phyloP scores from a whole-genome alignment of 306 rosid species.

The Castanea sativa region DNA sequence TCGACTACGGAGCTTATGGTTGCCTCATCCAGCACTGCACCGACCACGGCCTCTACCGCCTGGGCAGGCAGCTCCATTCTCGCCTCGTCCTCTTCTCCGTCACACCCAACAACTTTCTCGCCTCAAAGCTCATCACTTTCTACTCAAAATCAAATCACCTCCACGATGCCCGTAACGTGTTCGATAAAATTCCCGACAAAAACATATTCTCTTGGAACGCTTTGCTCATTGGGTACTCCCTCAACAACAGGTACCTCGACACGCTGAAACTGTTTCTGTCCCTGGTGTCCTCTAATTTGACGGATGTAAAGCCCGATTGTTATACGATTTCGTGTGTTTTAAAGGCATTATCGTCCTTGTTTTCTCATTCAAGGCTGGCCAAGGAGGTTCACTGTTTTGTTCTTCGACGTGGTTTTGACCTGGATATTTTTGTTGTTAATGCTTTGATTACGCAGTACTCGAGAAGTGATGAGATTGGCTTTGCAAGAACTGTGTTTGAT shows the following conservation, averaged over 20 bases:
- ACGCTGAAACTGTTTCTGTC: conserved; percentile 50
- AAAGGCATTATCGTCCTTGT: conserved; percentile 54
- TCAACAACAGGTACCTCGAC: conserved; percentile 42
- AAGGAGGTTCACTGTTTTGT: conserved; percentile 58
- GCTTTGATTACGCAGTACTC: conserved; percentile 64
- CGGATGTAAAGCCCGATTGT: conserved; percentile 40
- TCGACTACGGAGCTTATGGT: conserved; percentile 62
- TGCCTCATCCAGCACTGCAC: conserved; percentile 61
- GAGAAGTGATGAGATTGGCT: conserved; percentile 50
- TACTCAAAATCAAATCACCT: conserved; percentile 48
- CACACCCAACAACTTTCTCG: conserved; percentile 78
- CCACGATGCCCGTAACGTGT: conserved; percentile 57
- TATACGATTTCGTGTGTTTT: conserved; percentile 54
- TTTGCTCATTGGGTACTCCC: conserved; percentile 62
- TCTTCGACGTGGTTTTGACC: conserved; percentile 46
- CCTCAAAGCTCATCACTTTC: conserved; percentile 60
- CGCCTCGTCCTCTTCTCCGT: conserved; percentile 64
- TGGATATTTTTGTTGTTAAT: conserved; percentile 58
- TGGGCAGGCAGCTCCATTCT: conserved; percentile 75
- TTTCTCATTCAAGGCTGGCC: conserved; percentile 20
- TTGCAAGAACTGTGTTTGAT: conserved; percentile 64
- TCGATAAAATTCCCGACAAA: conserved; percentile 52
- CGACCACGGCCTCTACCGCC: conserved; percentile 49
- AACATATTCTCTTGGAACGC: conserved; percentile 80
- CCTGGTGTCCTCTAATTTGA: conserved; percentile 21